Conservation (phyloP, 2,329 filamentous ascomycete genomes). For the Gremmenia infestans region DNA sequence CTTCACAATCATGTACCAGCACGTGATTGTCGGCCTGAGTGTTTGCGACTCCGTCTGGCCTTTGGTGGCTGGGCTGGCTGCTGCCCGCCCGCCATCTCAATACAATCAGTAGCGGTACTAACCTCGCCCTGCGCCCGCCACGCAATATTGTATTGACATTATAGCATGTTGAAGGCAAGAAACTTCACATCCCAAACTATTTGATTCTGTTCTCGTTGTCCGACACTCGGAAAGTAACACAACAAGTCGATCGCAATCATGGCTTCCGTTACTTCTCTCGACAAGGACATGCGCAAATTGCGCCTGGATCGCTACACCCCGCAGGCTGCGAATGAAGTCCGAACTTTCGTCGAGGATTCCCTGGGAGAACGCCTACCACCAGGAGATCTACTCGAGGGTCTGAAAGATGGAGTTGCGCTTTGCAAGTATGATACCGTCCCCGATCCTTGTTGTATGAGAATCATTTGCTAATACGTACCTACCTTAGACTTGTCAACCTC, state of each 20-base stretch:
- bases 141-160: not conserved
- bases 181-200: not conserved
- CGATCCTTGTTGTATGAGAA: not conserved
- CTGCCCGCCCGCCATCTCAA: too few relatives aligned
- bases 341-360: constrained; percentile 77
- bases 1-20: too few relatives aligned
- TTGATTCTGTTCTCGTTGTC: not conserved
- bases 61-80: too few relatives aligned
- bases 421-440: constrained; percentile 68
- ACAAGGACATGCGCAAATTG: constrained; percentile 91
- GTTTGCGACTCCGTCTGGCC: too few relatives aligned
- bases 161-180: not conserved
- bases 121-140: constrained; percentile 8
- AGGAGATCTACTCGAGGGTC: constrained; percentile 73
- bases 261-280: constrained; percentile 89
- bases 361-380: constrained; percentile 68
- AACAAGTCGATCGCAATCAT: constrained; percentile 43
- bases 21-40: too few relatives aligned
- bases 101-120: too few relatives aligned
- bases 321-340: constrained; percentile 78
- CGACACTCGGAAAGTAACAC: not conserved
- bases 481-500: constrained; percentile 67
- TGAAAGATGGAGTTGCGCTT: constrained; percentile 87
- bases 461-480: constrained; percentile 3
- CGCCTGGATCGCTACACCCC: constrained; percentile 92